A percentile compares a stretch with the other conserved stretches of the same genome.
phyloP scores from a whole-genome alignment of 2,329 filamentous ascomycete species.

The Penicillium sp. region DNA sequence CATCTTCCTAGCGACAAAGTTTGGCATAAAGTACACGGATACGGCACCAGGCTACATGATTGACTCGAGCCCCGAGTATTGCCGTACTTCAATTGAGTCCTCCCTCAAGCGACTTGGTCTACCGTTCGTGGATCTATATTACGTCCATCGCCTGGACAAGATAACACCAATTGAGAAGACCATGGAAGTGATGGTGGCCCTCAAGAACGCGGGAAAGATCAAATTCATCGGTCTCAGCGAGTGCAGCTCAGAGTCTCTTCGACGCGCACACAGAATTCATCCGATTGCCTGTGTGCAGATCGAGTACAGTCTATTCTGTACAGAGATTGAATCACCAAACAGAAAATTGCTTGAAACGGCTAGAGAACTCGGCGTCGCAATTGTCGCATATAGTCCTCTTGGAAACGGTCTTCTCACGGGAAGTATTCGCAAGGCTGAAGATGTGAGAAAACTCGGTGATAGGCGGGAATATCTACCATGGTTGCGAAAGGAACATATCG shows the following conservation, averaged over 20 bases:
- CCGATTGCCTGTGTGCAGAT: conserved; percentile 59
- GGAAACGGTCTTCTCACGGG: conserved; percentile 52
- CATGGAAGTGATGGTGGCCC: conserved; percentile 48
- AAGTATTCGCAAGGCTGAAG: conserved; percentile 41
- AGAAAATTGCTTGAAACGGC: conserved; percentile 30
- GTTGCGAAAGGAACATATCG: conserved; percentile 58
- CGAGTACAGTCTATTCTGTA: conserved; percentile 56
- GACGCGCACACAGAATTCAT: conserved; percentile 54
- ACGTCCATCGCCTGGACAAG: conserved; percentile 50
- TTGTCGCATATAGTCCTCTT: conserved; percentile 50
- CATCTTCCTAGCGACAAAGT: conserved; percentile 60
- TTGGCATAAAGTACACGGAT: conserved; percentile 38
- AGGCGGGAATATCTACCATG: conserved; percentile 53
- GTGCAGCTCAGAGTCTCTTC: conserved; percentile 54
- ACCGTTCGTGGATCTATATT: conserved; percentile 54
- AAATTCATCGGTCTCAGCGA: conserved; percentile 57
- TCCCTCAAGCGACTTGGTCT: conserved; percentile 48
- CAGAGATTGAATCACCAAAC: conserved; percentile 52
- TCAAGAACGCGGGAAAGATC: conserved; percentile 59
- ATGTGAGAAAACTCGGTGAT: conserved; percentile 48
- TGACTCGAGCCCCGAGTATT: conserved; percentile 48
- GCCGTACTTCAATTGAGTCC: conserved; percentile 45
- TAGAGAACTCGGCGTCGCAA: conserved; percentile 41
- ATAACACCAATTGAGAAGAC: conserved; percentile 45
- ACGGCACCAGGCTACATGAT: conserved; percentile 22